Conservation (phyloP, 2,329 filamentous ascomycete genomes). For the Aspergillus pseudotamarii region DNA sequence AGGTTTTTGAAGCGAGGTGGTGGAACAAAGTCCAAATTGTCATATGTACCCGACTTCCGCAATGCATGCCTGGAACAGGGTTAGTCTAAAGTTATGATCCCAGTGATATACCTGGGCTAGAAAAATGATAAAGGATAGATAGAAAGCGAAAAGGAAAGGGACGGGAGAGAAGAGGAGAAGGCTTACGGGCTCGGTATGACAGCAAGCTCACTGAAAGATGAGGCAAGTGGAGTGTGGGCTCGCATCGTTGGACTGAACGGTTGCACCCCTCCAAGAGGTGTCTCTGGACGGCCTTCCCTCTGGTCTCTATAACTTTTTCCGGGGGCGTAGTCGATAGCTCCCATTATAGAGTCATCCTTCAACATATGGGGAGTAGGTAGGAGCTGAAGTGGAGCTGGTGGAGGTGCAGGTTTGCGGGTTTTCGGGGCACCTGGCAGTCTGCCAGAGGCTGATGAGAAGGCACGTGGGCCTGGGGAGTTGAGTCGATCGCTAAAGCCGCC, state of each 20-base stretch:
- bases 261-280: constrained; percentile 58
- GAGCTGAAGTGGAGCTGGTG: constrained; percentile 71
- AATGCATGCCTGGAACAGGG: constrained; percentile 44
- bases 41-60: constrained; percentile 53
- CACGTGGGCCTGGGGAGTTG: constrained; percentile 54
- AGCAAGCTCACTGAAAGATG: constrained; percentile 83
- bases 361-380: constrained; percentile 86
- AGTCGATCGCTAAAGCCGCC: constrained; percentile 35
- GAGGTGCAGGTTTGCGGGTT: constrained; percentile 66
- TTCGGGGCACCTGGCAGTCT: constrained; percentile 45
- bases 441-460: constrained; percentile 65
- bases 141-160: background rate
- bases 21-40: constrained; percentile 53
- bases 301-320: constrained; percentile 68
- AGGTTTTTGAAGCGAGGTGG: constrained; percentile 50
- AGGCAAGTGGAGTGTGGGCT: constrained; percentile 75
- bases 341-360: constrained; percentile 75
- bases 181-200: constrained; percentile 90
- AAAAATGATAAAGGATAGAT: background rate
- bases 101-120: background rate
- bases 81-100: constrained; percentile 18
- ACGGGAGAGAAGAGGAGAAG: constrained; percentile 1
- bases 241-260: constrained; percentile 76
- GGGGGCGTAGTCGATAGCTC: constrained; percentile 82
- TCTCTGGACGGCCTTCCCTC: constrained; percentile 67